Evolutionary conservation across 306 rosid species (phyloP), one percentile per base, ranked within the genome.

Genomic region (Cotoneaster glaucophyllus): DNA sequence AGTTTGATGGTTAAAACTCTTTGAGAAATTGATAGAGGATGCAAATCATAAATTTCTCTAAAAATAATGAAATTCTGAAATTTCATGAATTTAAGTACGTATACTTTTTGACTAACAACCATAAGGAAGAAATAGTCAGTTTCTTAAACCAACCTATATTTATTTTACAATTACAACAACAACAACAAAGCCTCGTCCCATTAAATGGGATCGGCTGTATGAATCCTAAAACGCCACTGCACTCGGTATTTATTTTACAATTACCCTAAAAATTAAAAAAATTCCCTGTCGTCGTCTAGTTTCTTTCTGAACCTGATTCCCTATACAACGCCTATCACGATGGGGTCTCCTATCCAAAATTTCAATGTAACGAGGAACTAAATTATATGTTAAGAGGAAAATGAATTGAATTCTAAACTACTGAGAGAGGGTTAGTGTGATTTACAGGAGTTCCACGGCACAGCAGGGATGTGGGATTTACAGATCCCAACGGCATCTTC

Each of bases 271-370:
- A 72, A 28, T 6, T 17, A 9, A 9, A 5, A 17, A 50, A 44
- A 19, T 0, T 19, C 39, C 61, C 74, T 37, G 4, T 75, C 78
- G 81, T 78, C 25, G 2, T 77, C 80, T 87, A 89, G 66, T 81
- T 70, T 79, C 81, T 81, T 85, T 83, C 91, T 85, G 68, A 86
- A 83, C 79, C 88, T 88, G 79, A 76, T 58, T 17, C 76, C 62
- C 96, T 93, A 90, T 91, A 93, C 97, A 88, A 88, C 78, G 74
- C 71, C 77, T 81, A 84, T 81, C 80, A 26, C 22, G 82, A 84
- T 76, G 82, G 84, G 84, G 67, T 62, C 21, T 48, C 86, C 91
- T 89, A 88, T 73, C 83, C 71, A 88, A 92, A 87, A 85, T 81
- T 81, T 81, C 87, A 80, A 83, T 74, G 19, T 29, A 61, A 75